A percentile compares a stretch with the other conserved stretches of the same genome.
Evolutionary conservation across 1,284 basidiomycete species (phyloP).

Genomic region (Coriolopsis trogii): DNA sequence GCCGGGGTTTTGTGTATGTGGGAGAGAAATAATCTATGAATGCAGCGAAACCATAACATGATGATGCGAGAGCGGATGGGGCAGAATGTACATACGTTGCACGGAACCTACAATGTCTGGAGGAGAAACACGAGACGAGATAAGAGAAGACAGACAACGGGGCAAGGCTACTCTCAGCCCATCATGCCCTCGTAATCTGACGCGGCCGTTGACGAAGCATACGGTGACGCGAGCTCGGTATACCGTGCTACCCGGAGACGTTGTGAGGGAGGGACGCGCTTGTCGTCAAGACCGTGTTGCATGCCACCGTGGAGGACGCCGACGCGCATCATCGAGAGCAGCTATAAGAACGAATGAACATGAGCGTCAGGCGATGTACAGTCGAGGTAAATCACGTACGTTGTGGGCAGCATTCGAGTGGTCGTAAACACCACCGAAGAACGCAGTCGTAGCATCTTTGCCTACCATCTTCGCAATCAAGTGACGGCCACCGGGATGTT

Average conservation of each 20-base stretch:
- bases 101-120: conserved; percentile 19
- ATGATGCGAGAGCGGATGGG: conserved; percentile 16
- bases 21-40: conserved; percentile 14
- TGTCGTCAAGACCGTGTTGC: conserved; percentile 65
- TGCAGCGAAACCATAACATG: conserved; percentile 17
- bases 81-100: conserved; percentile 20
- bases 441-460: conserved; percentile 87
- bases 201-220: conserved; percentile 39
- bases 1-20: conserved; percentile 10
- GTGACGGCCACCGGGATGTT: conserved; percentile 86
- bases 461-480: conserved; percentile 70
- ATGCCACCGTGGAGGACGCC: conserved; percentile 83
- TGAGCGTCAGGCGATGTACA: conserved; percentile 17
- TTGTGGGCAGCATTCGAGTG: conserved; percentile 93
- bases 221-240: conserved; percentile 60
- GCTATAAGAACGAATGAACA: conserved; percentile 35
- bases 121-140: background rate
- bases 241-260: conserved; percentile 69
- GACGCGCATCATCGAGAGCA: conserved; percentile 90
- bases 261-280: conserved; percentile 66
- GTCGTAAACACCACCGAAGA: conserved; percentile 94
- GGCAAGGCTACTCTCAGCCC: conserved; percentile 23
- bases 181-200: conserved; percentile 43
- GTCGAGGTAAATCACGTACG: conserved; percentile 41
- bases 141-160: background rate